Conservation (phyloP, 345 rosid genomes). For the Eucalyptus tenuipes region DNA sequence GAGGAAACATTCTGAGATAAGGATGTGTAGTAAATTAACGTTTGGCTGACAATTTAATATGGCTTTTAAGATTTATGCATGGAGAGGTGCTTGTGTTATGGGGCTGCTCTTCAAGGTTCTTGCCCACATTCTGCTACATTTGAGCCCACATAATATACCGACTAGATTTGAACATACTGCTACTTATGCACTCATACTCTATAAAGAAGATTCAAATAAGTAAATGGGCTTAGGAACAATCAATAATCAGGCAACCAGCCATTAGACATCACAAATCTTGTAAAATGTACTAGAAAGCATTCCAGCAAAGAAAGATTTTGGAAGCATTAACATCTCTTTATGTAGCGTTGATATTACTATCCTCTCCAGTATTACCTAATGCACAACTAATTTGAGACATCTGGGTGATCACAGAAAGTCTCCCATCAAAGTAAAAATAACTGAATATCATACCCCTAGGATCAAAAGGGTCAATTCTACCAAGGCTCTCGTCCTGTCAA, state of each 20-base stretch:
- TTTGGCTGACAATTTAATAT: not conserved
- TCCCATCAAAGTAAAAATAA: not conserved
- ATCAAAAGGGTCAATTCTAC: not conserved
- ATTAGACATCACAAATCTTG: not conserved
- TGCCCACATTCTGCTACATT: not conserved
- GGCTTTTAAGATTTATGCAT: not conserved
- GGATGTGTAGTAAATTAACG: not conserved
- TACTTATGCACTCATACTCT: not conserved
- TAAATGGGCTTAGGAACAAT: not conserved
- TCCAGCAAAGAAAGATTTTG: not conserved
- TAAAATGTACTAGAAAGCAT: not conserved
- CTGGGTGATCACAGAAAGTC: not conserved
- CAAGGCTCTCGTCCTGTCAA: not conserved
- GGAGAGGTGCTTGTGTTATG: not conserved
- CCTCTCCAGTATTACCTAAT: not conserved
- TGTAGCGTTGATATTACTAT: not conserved
- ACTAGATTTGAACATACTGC: not conserved
- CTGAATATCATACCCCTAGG: not conserved
- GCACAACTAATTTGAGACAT: not conserved
- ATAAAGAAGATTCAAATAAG: not conserved
- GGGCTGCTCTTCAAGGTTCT: not conserved
- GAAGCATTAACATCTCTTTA: not conserved
- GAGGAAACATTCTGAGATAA: not conserved
- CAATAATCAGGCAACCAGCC: not conserved
- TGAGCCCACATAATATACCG: not conserved